Base-by-base conservation (phyloP, 495 filamentous ascomycete species). In the Penicillium mononematosum region DNA sequence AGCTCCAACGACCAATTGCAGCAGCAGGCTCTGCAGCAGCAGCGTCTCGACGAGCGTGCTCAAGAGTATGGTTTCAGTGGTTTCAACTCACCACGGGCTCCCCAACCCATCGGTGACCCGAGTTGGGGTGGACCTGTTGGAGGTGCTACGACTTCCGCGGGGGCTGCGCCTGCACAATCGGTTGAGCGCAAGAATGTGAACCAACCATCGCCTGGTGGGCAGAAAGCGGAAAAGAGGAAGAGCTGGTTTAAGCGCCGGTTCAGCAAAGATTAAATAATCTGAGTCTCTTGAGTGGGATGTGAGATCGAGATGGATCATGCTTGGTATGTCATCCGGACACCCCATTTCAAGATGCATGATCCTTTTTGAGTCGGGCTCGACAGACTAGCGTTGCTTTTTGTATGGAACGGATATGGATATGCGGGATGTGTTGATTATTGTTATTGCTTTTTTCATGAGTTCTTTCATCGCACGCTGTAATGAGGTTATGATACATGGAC, bases 181-280 rank as follows among this genome's bases (percentile, higher is more conserved):
- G 5, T 54, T 52, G 56, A 63, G 43, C 63, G 62, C 63, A 72
- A 69, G 62, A 31, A 49, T 14, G 56, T 56, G 50, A 45, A 76
- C 59, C 27, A 24, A 9, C 1, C 12, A 3, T 20, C 34, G 44
- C 22, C 12, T 32, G 4, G 20, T 34, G 14, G 20, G 10, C 41
- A 20, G 9, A 39, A 49, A 5, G n/a, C 3, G 0, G 85, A 92
- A 57, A 96, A 96, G 78, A 79, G 87, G 55, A 92, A 90, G 79
- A 90, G 90, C 65, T 96, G 92, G 92, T 86, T 97, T 55, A 85
- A 88, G 67, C 83, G 83, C 50, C 79, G 87, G 17, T 94, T 96
- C 69, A 93, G 86, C 80, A 92, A 86, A 70, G 65, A 69, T 49
- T 76, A 68, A 64, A 54, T 76, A 68, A 54, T 36, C 24, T 38